These are phyloP conservation scores for Debaryomyces coudertii DNA, from an alignment of 1,139 yeast genomes.

Conservation along the genomic window DNA sequence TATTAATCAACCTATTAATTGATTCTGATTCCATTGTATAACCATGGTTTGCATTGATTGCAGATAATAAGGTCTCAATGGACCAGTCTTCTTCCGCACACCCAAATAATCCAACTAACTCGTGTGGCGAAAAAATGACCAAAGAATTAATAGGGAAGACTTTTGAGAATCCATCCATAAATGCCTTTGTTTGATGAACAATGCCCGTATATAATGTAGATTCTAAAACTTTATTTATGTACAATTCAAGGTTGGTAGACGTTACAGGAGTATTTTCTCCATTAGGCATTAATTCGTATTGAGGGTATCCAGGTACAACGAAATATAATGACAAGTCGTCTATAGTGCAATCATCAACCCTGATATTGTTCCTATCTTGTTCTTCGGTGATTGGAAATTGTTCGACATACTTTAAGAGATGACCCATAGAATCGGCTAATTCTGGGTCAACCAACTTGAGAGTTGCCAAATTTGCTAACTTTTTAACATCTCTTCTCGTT, in stretches of 20 bases:
- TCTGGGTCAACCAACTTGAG: constrained; percentile 60
- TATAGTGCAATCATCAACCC: constrained; percentile 46
- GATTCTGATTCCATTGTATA: constrained; percentile 71
- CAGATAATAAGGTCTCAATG: constrained; percentile 54
- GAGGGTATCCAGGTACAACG: constrained; percentile 77
- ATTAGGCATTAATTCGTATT: constrained; percentile 55
- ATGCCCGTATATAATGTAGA: constrained; percentile 69
- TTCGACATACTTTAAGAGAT: constrained; percentile 49
- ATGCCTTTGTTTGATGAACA: constrained; percentile 62
- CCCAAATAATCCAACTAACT: constrained; percentile 65
- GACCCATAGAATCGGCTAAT: constrained; percentile 62
- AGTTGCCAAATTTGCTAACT: constrained; percentile 40
- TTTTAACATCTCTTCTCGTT: constrained; percentile 26
- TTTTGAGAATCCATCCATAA: constrained; percentile 78
- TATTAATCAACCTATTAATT: constrained; percentile 59
- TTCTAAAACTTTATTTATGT: constrained; percentile 62
- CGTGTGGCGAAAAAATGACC: constrained; percentile 71
- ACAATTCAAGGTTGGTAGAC: constrained; percentile 57
- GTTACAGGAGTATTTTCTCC: constrained; percentile 60
- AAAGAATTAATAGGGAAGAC: constrained; percentile 83
- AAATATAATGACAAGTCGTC: constrained; percentile 64
- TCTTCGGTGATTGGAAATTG: constrained; percentile 23
- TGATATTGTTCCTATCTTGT: constrained; percentile 26
- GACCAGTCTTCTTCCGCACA: constrained; percentile 91
- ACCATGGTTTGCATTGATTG: constrained; percentile 89